A percentile compares a stretch with the other conserved stretches of the same genome.
phyloP scores from a whole-genome alignment of 2,329 filamentous ascomycete genomes.

The Sordariomycetes sp. region DNA sequence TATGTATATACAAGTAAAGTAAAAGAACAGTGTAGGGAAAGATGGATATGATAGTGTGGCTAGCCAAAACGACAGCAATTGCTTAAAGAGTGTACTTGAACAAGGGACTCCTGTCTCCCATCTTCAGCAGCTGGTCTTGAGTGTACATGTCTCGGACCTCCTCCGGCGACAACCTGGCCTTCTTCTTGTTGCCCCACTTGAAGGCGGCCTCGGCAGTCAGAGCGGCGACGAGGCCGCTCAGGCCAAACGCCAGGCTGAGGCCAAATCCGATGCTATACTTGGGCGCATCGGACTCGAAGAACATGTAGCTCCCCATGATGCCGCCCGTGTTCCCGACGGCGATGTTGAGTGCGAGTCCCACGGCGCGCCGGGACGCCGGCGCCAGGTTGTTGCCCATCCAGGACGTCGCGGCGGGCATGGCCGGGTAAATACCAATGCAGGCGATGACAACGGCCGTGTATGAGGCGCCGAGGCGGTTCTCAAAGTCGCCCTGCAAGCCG shows the following conservation, averaged over 20 bases:
- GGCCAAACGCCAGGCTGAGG: conserved; percentile 16
- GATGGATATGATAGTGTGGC: not conserved
- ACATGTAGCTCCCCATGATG: conserved; percentile 55
- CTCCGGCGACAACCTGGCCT: conserved; percentile 12
- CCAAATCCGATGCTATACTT: conserved; percentile 21
- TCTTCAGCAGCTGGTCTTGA: not conserved
- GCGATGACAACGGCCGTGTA: conserved; percentile 60
- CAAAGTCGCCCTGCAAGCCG: conserved; percentile 17
- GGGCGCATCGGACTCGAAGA: conserved; percentile 22
- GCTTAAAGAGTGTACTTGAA: not conserved
- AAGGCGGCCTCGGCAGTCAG: conserved; percentile 16
- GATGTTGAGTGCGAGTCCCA: conserved; percentile 61
- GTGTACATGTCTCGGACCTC: conserved; percentile 8
- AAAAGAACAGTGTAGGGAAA: not conserved
- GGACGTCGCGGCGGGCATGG: conserved; percentile 55
- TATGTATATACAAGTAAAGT: not conserved
- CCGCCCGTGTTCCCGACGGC: conserved; percentile 68
- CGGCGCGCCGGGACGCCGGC: conserved; percentile 44
- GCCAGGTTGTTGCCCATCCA: conserved; percentile 63
- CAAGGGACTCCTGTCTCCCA: not conserved
- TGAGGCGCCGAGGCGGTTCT: conserved; percentile 34
- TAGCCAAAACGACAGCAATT: not conserved
- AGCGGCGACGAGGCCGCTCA: conserved; percentile 14
- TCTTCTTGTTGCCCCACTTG: conserved; percentile 13
- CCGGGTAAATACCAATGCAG: conserved; percentile 59